Conservation (phyloP, 306 rosid genomes). For the Castanospermum australe region DNA sequence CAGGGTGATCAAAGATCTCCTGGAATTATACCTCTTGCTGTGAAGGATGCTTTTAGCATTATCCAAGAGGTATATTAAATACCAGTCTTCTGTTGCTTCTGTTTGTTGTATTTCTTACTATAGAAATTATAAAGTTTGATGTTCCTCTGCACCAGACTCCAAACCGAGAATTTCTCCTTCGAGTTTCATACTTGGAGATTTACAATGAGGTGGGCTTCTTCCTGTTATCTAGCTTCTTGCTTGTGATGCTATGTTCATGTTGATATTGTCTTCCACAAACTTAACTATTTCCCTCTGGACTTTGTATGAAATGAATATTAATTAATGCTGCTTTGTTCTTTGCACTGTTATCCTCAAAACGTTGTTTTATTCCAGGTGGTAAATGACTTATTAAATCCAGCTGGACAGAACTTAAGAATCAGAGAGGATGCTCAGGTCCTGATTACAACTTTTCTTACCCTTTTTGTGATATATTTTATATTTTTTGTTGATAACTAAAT, state of each 20-base stretch:
- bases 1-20: conserved; percentile 99
- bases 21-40: conserved; percentile 96
- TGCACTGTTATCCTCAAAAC: conserved; percentile 2
- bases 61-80: conserved; percentile 85
- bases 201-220: conserved; percentile 85
- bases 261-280: conserved; percentile 13
- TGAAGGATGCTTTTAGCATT: conserved; percentile 97
- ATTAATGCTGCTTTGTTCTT: conserved; percentile 23
- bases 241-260: conserved; percentile 21
- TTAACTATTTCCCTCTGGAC: neutral
- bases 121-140: conserved; percentile 27
- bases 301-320: conserved; percentile 29
- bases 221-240: conserved; percentile 10
- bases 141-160: conserved; percentile 71
- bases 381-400: conserved; percentile 93
- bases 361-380: conserved; percentile 71
- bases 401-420: conserved; percentile 96
- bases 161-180: conserved; percentile 94
- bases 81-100: no score
- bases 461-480: conserved; percentile 7
- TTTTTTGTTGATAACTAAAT: conserved; percentile 14
- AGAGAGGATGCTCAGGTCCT: conserved; percentile 98
- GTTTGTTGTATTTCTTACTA: conserved; percentile 23
- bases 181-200: conserved; percentile 93
- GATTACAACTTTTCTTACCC: conserved; percentile 16